Evolutionary conservation across 768 basidiomycete species (phyloP), one percentile per base, ranked within the genome.

Genomic region (Cystofilobasidium macerans): DNA sequence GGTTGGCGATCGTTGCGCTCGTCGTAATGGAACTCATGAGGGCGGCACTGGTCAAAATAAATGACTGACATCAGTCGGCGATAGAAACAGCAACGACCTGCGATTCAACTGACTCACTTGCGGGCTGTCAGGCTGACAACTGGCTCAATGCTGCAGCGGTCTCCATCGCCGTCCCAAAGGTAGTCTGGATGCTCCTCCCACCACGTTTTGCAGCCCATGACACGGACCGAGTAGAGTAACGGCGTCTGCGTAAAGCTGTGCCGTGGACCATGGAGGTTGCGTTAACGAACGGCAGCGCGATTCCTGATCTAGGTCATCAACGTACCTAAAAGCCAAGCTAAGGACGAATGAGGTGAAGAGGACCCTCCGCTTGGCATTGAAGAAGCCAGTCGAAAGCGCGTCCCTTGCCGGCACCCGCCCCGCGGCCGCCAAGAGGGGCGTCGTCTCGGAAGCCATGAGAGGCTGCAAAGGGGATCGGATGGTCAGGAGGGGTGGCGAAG

Each of bases 151-250:
- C 68, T 62, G 59, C 76, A 76, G 30, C 70, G 28, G 62, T 76
- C 74, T 7, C 68, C 69, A 0, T 13, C 24, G 13, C 66, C 71
- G 30, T 61, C 51, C 56, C 62, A 72, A 1, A 56, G 64, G 30
- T 6, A 54, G 51, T 54, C 51, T 2, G 58, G 51, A 42, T 71
- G 71, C 13, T 64, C 62, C 61, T 69, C 66, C 62, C 74, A 74
- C 36, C 70, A 73, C 30, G 69, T 71, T 1, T 75, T 71, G 61
- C 76, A 76, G 7, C 73, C 69, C 68, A 75, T 72, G 9, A 70
- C 54, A 11, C 73, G 47, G 64, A 73, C 72, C 7, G 72, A 64
- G 64, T 73, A 76, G 35, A 76, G 69, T 16, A 75, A 43, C 7
- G 73, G 70, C 0, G 76, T 75, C 14, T 72, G 70, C 18, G 74